These are phyloP conservation scores for Trichoderma lentiforme DNA, from an alignment of 2,329 filamentous ascomycete species.

Conservation along the genomic window DNA sequence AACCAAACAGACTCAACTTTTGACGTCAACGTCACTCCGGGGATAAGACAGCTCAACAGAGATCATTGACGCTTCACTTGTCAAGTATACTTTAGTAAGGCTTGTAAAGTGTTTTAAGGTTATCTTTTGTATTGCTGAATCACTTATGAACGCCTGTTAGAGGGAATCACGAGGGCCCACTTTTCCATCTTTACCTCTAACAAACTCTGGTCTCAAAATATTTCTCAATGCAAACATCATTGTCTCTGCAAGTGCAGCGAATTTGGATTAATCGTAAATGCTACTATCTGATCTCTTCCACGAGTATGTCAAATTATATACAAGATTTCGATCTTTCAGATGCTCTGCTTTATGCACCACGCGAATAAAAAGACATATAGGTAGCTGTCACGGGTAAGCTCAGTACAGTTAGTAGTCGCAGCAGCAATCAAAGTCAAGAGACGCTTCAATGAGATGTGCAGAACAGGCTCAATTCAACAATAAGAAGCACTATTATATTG, in stretches of 20 bases:
- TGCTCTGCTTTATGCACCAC: neutral
- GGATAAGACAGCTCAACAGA: neutral
- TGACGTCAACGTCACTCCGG: neutral
- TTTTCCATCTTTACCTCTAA: neutral
- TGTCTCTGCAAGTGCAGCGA: neutral
- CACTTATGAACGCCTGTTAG: neutral
- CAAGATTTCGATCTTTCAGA: neutral
- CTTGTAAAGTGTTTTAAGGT: neutral
- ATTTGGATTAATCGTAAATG: neutral
- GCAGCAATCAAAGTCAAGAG: neutral
- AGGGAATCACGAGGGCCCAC: neutral
- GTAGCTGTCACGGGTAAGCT: neutral
- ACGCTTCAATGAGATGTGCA: neutral
- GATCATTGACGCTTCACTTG: neutral
- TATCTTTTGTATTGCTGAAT: neutral
- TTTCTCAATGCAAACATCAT: neutral
- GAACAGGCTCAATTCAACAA: neutral
- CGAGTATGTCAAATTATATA: neutral
- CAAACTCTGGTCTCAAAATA: too few species aligned
- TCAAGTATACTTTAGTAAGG: neutral
- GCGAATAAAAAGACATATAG: too few species aligned
- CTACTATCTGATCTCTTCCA: neutral
- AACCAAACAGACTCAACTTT: neutral
- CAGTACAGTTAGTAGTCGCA: neutral
- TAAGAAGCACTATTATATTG: neutral